Evolutionary conservation across 805 yeast genomes (phyloP), one percentile per base, ranked within the genome.

Genomic region (Candida glaebosa): DNA sequence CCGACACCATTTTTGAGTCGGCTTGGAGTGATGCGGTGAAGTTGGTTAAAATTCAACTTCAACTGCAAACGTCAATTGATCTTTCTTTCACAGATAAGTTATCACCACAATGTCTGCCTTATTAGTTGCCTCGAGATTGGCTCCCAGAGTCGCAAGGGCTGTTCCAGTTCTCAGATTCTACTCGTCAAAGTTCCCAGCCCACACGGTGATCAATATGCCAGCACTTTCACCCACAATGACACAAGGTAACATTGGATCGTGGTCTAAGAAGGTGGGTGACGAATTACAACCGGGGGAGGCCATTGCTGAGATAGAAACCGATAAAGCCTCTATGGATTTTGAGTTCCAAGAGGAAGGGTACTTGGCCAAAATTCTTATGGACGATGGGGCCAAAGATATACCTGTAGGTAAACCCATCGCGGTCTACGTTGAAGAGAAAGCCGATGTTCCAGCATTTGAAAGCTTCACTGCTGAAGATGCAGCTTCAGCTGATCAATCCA

Each of bases 151-250:
- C 14, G 31, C 30, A 42, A 40, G 48, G 38, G 55, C 58, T 41
- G 45, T 50, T 41, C 58, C 63, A 46, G 57, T 55, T 37, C 44
- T 42, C 38, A 58, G 75, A 54, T 61, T 64, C 44, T 69, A 69
- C 56, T 58, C 73, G 18, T 64, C 73, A 22, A 67, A 69, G 51
- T 87, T 79, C 69, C 96, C 96, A 26, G 66, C 81, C 16, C 97
- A 93, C 68, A 80, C 85, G 46, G 82, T 93, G 58, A 88, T 93
- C 56, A 84, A 83, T 63, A 93, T 93, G 99, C 99, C 99, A 37
- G 99, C 99, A 7, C 74, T 93, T 57, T 91, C 98, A n/a, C 99
- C 99, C 51, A 93, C 99, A 41, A 93, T 93, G 99, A 86, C 96
- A 47, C 91, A 87, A 61, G 99, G 99, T 62, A 84, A 81, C 65